These are phyloP conservation scores for Dipteronia dyeriana DNA, from an alignment of 345 rosid genomes.

Conservation along the genomic window DNA sequence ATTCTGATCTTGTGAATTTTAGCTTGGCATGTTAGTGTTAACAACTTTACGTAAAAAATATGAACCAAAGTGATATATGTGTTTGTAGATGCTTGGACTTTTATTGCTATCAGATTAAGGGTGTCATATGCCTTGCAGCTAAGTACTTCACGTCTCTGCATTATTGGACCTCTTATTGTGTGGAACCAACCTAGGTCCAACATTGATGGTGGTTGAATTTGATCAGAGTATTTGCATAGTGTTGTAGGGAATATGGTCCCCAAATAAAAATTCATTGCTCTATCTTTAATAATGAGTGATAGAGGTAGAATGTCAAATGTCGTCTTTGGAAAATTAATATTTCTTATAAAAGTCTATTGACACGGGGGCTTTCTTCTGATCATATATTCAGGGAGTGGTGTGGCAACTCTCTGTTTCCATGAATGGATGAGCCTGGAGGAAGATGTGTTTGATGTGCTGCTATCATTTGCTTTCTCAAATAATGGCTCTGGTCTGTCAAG, in stretches of 20 bases:
- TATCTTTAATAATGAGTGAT: constrained; percentile 12
- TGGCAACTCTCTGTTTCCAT: constrained; percentile 44
- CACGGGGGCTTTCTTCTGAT: constrained; percentile 43
- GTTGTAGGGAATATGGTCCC: neutral
- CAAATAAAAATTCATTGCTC: constrained; percentile 3
- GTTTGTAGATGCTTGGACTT: constrained; percentile 13
- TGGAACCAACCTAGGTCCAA: neutral
- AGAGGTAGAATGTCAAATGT: constrained; percentile 28
- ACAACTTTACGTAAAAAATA: neutral
- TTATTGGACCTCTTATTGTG: neutral
- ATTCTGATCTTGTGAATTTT: neutral
- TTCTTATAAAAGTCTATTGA: constrained; percentile 44
- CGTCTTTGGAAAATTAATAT: constrained; percentile 24
- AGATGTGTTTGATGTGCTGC: constrained; percentile 45
- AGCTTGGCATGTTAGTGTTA: constrained; percentile 1
- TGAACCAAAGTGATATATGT: neutral
- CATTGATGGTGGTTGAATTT: neutral
- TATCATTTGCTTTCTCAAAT: constrained; percentile 35
- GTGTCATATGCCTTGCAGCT: neutral
- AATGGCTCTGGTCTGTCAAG: constrained; percentile 42
- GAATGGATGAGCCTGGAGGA: constrained; percentile 45
- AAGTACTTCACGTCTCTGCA: neutral
- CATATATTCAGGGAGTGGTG: constrained; percentile 52
- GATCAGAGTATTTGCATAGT: neutral
- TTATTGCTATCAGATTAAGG: neutral